Evolutionary conservation across 305 asterid species (phyloP).

Genomic region (Fraxinus albicans): DNA sequence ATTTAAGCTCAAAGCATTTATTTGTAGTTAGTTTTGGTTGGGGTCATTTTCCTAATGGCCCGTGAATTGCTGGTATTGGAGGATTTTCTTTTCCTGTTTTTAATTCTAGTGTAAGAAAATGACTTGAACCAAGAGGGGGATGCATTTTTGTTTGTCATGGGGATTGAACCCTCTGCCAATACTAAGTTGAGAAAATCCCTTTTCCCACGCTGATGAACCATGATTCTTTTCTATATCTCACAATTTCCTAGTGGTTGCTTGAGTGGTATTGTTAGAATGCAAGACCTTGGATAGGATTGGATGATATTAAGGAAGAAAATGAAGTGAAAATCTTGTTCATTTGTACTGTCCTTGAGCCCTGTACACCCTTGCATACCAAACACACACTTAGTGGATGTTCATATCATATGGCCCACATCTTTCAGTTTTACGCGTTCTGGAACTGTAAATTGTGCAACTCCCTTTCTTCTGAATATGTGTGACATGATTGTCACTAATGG

Average conservation of each 20-base stretch:
- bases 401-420: background rate
- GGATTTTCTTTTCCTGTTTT: background rate
- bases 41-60: background rate
- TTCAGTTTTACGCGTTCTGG: background rate
- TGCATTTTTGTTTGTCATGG: background rate
- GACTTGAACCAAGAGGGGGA: background rate
- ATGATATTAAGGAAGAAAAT: background rate
- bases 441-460: background rate
- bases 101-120: background rate
- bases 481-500: background rate
- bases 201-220: background rate
- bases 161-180: background rate
- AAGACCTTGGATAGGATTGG: background rate
- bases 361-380: background rate
- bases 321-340: background rate
- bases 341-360: background rate
- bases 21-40: background rate
- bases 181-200: background rate
- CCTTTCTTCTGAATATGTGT: background rate
- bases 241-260: background rate
- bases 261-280: background rate
- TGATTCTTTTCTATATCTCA: background rate
- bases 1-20: conserved; percentile 1
- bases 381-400: background rate
- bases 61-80: background rate